Percentiles rank a stretch among this genome's conserved stretches.
Evolutionary conservation across 148 eudicot genomes (phyloP).

Genomic region (Cornus controversa): DNA sequence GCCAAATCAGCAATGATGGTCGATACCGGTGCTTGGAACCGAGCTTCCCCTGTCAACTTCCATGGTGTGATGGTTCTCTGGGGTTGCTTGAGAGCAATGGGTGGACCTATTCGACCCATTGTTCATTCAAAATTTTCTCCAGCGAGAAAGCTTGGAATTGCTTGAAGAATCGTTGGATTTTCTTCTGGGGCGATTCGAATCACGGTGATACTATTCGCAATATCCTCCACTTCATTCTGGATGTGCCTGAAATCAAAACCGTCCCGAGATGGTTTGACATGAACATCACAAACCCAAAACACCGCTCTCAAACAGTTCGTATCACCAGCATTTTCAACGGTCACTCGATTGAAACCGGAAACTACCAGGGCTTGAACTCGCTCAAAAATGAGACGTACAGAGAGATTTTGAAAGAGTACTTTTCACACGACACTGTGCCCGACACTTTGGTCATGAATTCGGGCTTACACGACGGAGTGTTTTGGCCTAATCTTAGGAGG

Average conservation of each 20-base stretch:
- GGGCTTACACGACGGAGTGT: conserved; percentile 85
- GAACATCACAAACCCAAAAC: conserved; percentile 67
- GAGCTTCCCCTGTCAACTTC: conserved; percentile 55
- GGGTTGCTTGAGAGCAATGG: conserved; percentile 91
- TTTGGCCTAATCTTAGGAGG: conserved; percentile 58
- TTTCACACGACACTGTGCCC: conserved; percentile 54
- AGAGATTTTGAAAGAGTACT: conserved; percentile 49
- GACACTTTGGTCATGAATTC: conserved; percentile 79
- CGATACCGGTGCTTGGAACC: conserved; percentile 62
- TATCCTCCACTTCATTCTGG: conserved; percentile 68
- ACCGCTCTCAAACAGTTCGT: conserved; percentile 49
- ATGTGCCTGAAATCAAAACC: conserved; percentile 34
- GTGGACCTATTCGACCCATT: conserved; percentile 93
- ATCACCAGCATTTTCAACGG: conserved; percentile 94
- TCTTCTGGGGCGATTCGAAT: conserved; percentile 98
- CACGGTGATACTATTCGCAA: conserved; percentile 91
- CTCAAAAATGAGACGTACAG: conserved; percentile 53
- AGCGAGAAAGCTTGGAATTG: conserved; percentile 71
- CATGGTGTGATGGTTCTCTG: conserved; percentile 84
- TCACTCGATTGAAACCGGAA: conserved; percentile 51
- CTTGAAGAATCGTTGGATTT: conserved; percentile 67
- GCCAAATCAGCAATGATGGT: conserved; percentile 68
- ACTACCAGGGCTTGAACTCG: conserved; percentile 85
- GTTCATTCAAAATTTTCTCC: conserved; percentile 62
- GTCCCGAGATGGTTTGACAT: conserved; percentile 71